Evolutionary conservation across 176 grass and related monocot genomes (phyloP).

Genomic region (Urochloa ruziziensis): DNA sequence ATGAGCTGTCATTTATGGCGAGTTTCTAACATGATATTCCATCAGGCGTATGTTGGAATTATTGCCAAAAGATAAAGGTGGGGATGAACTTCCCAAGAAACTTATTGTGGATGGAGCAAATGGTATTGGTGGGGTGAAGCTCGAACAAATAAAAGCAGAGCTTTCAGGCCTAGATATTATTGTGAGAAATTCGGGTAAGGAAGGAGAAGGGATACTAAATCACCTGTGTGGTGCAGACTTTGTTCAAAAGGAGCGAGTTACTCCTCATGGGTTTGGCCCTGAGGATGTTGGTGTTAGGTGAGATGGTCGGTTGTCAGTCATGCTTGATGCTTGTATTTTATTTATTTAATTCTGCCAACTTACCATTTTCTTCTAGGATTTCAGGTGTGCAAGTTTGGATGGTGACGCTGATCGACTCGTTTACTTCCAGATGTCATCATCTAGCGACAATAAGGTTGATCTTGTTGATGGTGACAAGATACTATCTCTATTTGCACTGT

Average conservation of each 20-base stretch:
- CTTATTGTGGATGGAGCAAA: constrained; percentile 88
- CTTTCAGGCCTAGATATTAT: constrained; percentile 53
- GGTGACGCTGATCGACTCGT: constrained; percentile 90
- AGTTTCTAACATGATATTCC: neutral
- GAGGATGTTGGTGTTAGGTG: constrained; percentile 68
- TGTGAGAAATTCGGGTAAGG: constrained; percentile 71
- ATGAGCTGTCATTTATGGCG: neutral
- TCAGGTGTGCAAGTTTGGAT: constrained; percentile 94
- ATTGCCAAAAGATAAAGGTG: constrained; percentile 39
- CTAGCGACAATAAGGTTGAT: constrained; percentile 59
- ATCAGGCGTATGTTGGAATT: constrained; percentile 59
- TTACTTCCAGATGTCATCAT: constrained; percentile 62
- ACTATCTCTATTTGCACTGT: constrained; percentile 81
- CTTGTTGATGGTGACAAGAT: constrained; percentile 95
- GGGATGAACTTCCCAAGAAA: constrained; percentile 37
- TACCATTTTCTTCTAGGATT: constrained; percentile 46
- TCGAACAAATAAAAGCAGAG: constrained; percentile 59
- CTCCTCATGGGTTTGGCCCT: constrained; percentile 60
- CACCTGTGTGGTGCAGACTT: constrained; percentile 89
- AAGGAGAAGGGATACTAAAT: constrained; percentile 91
- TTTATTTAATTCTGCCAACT: neutral
- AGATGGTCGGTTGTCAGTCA: neutral
- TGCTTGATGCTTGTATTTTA: neutral
- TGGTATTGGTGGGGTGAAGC: constrained; percentile 82
- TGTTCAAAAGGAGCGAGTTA: constrained; percentile 91